Percentiles rank a stretch among this genome's conserved stretches.
These are phyloP conservation scores for Chaetoscypha palmicola DNA, from an alignment of 2,329 filamentous ascomycete genomes.

Conservation along the genomic window DNA sequence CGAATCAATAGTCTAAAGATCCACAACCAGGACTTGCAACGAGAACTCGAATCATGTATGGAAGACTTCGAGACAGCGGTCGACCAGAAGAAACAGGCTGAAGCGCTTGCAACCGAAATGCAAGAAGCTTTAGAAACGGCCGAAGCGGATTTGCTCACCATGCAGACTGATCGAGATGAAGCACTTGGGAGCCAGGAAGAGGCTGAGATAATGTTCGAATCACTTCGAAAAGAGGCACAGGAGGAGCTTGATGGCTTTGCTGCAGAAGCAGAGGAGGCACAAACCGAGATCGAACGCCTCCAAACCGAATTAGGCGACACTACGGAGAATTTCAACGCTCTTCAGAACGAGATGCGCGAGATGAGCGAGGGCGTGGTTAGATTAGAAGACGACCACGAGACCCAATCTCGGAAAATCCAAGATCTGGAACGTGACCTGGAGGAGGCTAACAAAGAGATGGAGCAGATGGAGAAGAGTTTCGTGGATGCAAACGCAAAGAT, in stretches of 20 bases:
- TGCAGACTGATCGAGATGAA: conserved; percentile 83
- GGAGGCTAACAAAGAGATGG: conserved; percentile 80
- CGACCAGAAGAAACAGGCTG: conserved; percentile 52
- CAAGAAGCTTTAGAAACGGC: conserved; percentile 76
- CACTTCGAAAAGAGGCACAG: conserved; percentile 55
- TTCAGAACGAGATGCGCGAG: conserved; percentile 89
- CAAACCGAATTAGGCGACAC: conserved; percentile 67
- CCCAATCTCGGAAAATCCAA: conserved; percentile 70
- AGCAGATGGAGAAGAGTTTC: conserved; percentile 76
- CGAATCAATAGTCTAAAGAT: conserved; percentile 80
- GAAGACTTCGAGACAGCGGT: conserved; percentile 72
- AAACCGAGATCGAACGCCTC: conserved; percentile 62
- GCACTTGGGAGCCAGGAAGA: conserved; percentile 59
- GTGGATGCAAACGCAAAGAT: conserved; percentile 82
- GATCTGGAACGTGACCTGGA: conserved; percentile 75
- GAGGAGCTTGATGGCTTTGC: conserved; percentile 62
- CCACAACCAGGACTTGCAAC: conserved; percentile 81
- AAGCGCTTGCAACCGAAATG: conserved; percentile 52
- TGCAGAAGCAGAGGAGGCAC: conserved; percentile 64
- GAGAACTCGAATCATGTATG: conserved; percentile 72
- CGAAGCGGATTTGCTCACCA: conserved; percentile 68
- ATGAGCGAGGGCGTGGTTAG: conserved; percentile 81
- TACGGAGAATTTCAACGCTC: conserved; percentile 80
- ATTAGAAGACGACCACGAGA: conserved; percentile 82
- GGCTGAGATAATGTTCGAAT: conserved; percentile 53